Evolutionary conservation across 495 filamentous ascomycete species (phyloP).

Genomic region (Talaromyces trachyspermus): DNA sequence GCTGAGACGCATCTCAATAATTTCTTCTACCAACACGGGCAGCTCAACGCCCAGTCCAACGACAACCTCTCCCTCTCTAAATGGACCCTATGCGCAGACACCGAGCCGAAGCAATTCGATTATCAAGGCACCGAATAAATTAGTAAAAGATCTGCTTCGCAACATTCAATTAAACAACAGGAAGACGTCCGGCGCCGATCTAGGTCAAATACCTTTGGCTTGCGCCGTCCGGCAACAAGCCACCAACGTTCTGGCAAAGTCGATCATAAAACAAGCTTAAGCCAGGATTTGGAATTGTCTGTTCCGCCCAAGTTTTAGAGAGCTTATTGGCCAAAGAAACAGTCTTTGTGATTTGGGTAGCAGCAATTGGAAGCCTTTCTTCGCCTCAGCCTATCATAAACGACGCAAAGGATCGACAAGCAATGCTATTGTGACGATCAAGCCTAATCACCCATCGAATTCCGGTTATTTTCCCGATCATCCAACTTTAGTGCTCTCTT

Average conservation of each 20-base stretch:
- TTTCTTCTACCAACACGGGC: constrained; percentile 59
- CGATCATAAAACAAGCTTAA: not conserved
- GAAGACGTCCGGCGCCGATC: constrained; percentile 27
- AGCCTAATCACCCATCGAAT: constrained; percentile 19
- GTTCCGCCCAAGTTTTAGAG: not conserved
- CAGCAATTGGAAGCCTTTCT: constrained; percentile 39
- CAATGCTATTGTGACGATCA: constrained; percentile 12
- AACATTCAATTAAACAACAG: constrained; percentile 36
- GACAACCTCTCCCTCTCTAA: constrained; percentile 61
- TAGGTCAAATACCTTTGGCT: constrained; percentile 46
- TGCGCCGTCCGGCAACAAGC: constrained; percentile 77
- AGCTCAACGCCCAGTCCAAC: constrained; percentile 59
- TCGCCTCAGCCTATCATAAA: constrained; percentile 26
- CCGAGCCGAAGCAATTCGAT: constrained; percentile 31
- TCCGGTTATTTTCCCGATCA: not conserved
- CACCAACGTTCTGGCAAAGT: constrained; percentile 74
- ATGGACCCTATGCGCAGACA: constrained; percentile 63
- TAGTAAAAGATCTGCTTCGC: constrained; percentile 75
- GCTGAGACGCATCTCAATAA: constrained; percentile 67
- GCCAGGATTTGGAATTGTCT: not conserved
- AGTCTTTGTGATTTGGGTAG: not conserved
- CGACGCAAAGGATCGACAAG: constrained; percentile 3
- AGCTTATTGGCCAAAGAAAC: not conserved
- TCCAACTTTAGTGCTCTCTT: constrained; percentile 5
- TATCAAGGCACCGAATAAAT: constrained; percentile 63